Conservation (phyloP, 371 early-diverging fungal species). For the Mucor racemosus region DNA sequence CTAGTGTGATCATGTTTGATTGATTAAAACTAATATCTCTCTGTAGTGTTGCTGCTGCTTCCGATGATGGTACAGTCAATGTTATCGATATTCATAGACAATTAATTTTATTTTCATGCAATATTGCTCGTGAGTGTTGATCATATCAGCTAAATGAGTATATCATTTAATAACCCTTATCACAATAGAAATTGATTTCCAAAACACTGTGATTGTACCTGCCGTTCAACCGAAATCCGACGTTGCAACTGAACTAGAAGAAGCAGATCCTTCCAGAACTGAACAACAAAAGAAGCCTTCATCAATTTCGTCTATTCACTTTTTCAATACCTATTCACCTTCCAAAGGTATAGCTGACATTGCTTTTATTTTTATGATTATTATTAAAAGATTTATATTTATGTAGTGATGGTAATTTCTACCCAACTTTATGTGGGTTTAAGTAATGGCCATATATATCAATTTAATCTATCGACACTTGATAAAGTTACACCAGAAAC, state of each 20-base stretch:
- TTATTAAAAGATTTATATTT: too few relatives aligned
- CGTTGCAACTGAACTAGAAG: conserved; percentile 15
- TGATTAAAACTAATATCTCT: neutral
- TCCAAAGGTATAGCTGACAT: conserved; percentile 22
- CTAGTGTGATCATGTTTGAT: neutral
- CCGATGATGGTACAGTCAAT: conserved; percentile 24
- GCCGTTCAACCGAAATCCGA: conserved; percentile 9
- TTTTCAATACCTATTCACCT: conserved; percentile 33
- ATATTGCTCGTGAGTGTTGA: conserved; percentile 27
- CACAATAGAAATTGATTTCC: conserved; percentile 8
- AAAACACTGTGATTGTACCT: conserved; percentile 13
- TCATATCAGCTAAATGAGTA: neutral
- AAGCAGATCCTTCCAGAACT: conserved; percentile 13
- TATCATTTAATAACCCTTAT: neutral
- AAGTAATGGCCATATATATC: conserved; percentile 42
- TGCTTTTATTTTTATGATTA: neutral
- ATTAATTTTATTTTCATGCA: conserved; percentile 19
- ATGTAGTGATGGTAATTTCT: conserved; percentile 18
- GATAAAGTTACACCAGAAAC: conserved; percentile 16
- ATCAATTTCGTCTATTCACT: conserved; percentile 15
- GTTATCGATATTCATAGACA: conserved; percentile 26
- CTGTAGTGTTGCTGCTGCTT: conserved; percentile 29
- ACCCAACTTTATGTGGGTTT: conserved; percentile 34
- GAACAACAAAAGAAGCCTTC: conserved; percentile 17
- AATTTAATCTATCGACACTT: conserved; percentile 27